Evolutionary conservation across 768 basidiomycete species (phyloP), one percentile per base, ranked within the genome.

Genomic region (Boletellus ananiceps): DNA sequence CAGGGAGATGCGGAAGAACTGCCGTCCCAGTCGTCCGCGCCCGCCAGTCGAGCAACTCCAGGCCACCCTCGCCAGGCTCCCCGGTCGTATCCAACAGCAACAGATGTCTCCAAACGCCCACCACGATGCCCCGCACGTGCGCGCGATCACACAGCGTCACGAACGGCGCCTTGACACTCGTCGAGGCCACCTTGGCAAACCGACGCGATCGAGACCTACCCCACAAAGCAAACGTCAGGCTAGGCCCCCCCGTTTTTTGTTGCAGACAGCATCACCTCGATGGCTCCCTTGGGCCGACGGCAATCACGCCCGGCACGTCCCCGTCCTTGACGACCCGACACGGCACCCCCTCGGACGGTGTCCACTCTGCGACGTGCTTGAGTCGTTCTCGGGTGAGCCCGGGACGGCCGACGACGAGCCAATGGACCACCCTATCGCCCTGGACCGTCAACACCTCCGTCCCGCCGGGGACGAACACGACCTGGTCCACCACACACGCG

Each of bases 21-120:
- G 53, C 64, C 8, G 58, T 57, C 13, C 64, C 64, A 0, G 56
- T 51, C 18, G 58, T 61, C 18, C 44, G 53, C 3, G 56, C 58
- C n/a, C 36, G 58, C 66, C 64, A 65, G 40, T 66, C 54, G 9
- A 66, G 51, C 14, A 66, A 54, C 33, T 68, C 64, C n/a, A 66
- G 27, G 11, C 63, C 61, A 8, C 58, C 60, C 1, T 35, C 52
- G 3, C 33, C 60, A 1, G 13, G 42, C 34, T 58, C 56, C 19
- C 21, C 34, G 2, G 56, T 61, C 21, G 58, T 59, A n/a, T 65
- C 66, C 14, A 65, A 23, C 31, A 65, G 9, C 27, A 65, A 42
- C 8, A 65, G 11, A 34, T 66, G 58, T 9, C 44, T 16, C 48
- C 58, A 66, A 6, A 65, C 34, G 4, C 64, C 64, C 1, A 13